Percentiles rank a stretch among this genome's conserved stretches.
Conservation (phyloP, 2,329 filamentous ascomycete species). For the Sporothrix protearum region DNA sequence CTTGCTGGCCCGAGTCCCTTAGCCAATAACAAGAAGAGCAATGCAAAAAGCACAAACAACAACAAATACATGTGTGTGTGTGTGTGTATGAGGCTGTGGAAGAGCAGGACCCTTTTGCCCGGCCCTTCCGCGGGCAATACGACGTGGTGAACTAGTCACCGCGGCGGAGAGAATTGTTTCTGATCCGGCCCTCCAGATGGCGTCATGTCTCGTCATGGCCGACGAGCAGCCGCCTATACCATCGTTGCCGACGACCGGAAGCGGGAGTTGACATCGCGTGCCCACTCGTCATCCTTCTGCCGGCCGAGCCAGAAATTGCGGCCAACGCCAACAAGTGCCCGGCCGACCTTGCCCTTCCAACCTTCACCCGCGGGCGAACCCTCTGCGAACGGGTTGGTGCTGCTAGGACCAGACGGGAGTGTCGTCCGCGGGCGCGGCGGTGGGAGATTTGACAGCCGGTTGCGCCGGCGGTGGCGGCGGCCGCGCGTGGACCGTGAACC, state of each 20-base stretch:
- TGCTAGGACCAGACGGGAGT: not conserved
- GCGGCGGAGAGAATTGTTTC: not conserved
- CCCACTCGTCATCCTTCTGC: slow-evolving; percentile 63
- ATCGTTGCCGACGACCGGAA: slow-evolving; percentile 29
- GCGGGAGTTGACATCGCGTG: slow-evolving; percentile 51
- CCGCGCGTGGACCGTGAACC: slow-evolving; percentile 19
- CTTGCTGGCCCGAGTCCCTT: not conserved
- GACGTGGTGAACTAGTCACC: not conserved
- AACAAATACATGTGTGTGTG: not conserved
- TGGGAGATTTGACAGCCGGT: slow-evolving; percentile 37
- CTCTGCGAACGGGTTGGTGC: slow-evolving; percentile 61
- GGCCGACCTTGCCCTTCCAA: slow-evolving; percentile 74
- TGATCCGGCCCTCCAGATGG: not conserved
- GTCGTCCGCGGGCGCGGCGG: not conserved
- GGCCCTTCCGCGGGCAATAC: not conserved
- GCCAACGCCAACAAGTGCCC: slow-evolving; percentile 70
- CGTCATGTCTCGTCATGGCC: not conserved
- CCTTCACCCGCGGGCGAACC: slow-evolving; percentile 72
- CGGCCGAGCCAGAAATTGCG: slow-evolving; percentile 76
- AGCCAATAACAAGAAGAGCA: slow-evolving; percentile 4
- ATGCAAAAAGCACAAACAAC: not conserved
- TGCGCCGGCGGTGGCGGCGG: slow-evolving; percentile 26
- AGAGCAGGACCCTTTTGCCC: not conserved
- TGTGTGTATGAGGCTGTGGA: not conserved
- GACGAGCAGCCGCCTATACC: not conserved